These are phyloP conservation scores for Rhizopus sp. DNA, from an alignment of 371 early-diverging fungal genomes.

Conservation along the genomic window DNA sequence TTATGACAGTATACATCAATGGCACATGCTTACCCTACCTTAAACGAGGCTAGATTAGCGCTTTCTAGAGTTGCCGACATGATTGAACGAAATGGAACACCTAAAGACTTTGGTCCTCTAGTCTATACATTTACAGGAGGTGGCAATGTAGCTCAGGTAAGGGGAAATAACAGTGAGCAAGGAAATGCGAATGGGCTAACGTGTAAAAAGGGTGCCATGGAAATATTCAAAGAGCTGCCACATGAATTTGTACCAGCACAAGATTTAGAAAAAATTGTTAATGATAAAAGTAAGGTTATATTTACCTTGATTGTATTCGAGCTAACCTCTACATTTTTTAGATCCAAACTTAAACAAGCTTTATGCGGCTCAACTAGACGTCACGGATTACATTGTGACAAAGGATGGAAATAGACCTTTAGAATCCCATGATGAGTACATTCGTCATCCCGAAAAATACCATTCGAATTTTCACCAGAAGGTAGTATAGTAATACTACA, in stretches of 20 bases:
- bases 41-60: conserved; percentile 78
- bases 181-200: not conserved
- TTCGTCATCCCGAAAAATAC: conserved; percentile 79
- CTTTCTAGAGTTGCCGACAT: conserved; percentile 76
- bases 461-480: conserved; percentile 84
- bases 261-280: conserved; percentile 72
- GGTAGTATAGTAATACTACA: conserved; percentile 26
- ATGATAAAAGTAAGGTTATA: conserved; percentile 60
- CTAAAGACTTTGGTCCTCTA: conserved; percentile 87
- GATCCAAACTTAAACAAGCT: conserved; percentile 67
- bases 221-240: conserved; percentile 88
- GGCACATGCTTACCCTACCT: conserved; percentile 84
- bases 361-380: conserved; percentile 78
- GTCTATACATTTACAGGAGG: conserved; percentile 91
- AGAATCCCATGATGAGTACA: conserved; percentile 68
- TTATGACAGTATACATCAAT: conserved; percentile 68
- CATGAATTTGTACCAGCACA: conserved; percentile 88
- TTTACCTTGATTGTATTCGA: not conserved
- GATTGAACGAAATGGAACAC: conserved; percentile 86
- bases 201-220: conserved; percentile 74
- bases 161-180: not conserved
- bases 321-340: conserved; percentile 9
- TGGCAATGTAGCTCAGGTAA: conserved; percentile 91
- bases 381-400: conserved; percentile 79
- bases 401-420: conserved; percentile 64